Evolutionary conservation across 768 basidiomycete species (phyloP), one percentile per base, ranked within the genome.

Genomic region (Pleurotus salmoneostramineus): DNA sequence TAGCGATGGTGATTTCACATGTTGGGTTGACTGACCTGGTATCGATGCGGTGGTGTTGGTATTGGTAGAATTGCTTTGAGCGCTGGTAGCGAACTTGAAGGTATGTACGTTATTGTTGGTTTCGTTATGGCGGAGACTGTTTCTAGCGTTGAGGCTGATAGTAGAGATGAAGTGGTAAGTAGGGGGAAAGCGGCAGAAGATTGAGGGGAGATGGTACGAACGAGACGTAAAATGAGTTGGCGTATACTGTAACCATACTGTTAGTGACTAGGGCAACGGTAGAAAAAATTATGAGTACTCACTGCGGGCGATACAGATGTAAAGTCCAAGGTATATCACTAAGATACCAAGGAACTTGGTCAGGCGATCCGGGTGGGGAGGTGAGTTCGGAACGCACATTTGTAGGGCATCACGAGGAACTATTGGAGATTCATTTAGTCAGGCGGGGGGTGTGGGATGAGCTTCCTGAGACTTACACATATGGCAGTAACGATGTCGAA

Each of bases 391-490:
- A 10, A 55, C 52, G 52, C 40, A 55, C 52, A 33, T 43, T 55
- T 55, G 52, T 55, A 55, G 15, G 52, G 52, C 52, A 55, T 55
- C 27, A 55, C 52, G 15, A 55, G 52, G 52, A 55, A 55, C 52
- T 55, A 37, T 43, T 17, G 40, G 37, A 17, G 40, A 43, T 55
- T 36, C 21, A 27, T 27, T 27, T 27, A 27, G 21, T 27, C 21
- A 27, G 3, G 21, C 21, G 2, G 3, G 3, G 21, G 21, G 21
- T 1, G 21, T 27, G 3, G 3, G 21, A 27, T 3, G 21, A 27
- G 2, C 21, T 1, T 27, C 2, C 21, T 27, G 14, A 55, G 37
- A 55, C 52, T 6, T 43, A 55, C 52, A 31, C 52, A 55, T 55
- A 55, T 32, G 40, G 52, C 52, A 31, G 52, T 55, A 37, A 55